phyloP scores from a whole-genome alignment of 331 rosid genomes.

The Pyracantha coccinea region DNA sequence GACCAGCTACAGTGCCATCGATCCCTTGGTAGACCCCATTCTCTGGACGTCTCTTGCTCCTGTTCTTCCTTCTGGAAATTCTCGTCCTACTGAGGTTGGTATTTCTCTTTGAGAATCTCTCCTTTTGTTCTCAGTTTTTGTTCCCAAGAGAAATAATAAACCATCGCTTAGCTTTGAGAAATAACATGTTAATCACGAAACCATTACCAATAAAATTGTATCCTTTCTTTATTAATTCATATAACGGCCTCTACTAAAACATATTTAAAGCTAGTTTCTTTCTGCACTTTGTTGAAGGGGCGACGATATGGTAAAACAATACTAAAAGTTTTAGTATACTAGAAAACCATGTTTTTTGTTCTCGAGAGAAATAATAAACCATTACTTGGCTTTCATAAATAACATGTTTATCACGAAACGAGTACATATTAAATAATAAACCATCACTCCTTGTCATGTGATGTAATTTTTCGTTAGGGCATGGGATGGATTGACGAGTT shows the following conservation, averaged over 20 bases:
- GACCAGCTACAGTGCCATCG: constrained; percentile 66
- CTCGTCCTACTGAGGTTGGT: constrained; percentile 82
- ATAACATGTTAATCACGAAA: too few species aligned
- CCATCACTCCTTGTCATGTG: too few species aligned
- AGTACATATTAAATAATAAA: too few species aligned
- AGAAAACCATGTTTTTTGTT: too few species aligned
- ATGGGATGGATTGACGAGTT: too few species aligned
- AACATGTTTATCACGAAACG: not conserved
- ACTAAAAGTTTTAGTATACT: not conserved
- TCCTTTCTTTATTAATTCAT: not conserved
- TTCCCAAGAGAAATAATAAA: not conserved
- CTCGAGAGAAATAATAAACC: not conserved
- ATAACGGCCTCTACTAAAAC: not conserved
- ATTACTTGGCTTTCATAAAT: not conserved
- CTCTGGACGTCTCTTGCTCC: constrained; percentile 90
- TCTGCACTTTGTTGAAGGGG: not conserved
- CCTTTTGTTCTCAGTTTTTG: too few species aligned
- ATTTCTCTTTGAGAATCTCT: not conserved
- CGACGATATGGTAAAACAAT: not conserved
- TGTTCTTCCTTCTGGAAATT: constrained; percentile 56
- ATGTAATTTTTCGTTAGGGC: too few species aligned
- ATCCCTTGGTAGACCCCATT: constrained; percentile 79
- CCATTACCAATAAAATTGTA: too few species aligned
- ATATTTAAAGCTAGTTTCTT: not conserved
- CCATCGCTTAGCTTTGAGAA: not conserved